These are phyloP conservation scores for Magnaporthales sp. DNA, from an alignment of 2,329 filamentous ascomycete genomes.

Conservation along the genomic window DNA sequence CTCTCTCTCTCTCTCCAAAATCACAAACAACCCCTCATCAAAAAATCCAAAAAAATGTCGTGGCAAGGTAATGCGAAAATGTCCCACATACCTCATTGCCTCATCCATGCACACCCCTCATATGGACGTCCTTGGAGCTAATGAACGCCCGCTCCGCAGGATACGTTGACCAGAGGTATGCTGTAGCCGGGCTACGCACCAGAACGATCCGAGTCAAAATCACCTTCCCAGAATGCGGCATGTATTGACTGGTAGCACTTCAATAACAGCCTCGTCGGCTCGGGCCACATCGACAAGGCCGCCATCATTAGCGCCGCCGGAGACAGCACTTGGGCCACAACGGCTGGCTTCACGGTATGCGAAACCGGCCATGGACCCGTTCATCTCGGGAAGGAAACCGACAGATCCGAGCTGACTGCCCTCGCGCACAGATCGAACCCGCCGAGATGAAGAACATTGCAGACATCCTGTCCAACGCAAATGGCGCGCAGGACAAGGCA, in stretches of 20 bases:
- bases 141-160: neutral
- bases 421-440: constrained; percentile 37
- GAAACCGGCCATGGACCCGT: neutral
- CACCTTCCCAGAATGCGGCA: neutral
- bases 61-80: constrained; percentile 54
- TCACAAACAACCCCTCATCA: neutral
- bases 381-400: neutral
- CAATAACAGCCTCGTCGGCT: constrained; percentile 62
- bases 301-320: constrained; percentile 77
- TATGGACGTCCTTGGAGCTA: neutral
- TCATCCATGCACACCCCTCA: neutral
- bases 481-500: constrained; percentile 51
- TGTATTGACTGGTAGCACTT: neutral
- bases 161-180: constrained; percentile 2
- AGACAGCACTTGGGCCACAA: constrained; percentile 71
- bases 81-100: neutral
- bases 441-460: constrained; percentile 52
- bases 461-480: constrained; percentile 37
- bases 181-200: neutral
- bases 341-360: constrained; percentile 63
- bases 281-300: constrained; percentile 72
- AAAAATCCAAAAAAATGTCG: constrained; percentile 47
- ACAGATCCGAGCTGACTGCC: constrained; percentile 16
- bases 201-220: neutral
- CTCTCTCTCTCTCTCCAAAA: neutral